Conservation (phyloP, 306 rosid species). For the Chamaecrista fasciculata region DNA sequence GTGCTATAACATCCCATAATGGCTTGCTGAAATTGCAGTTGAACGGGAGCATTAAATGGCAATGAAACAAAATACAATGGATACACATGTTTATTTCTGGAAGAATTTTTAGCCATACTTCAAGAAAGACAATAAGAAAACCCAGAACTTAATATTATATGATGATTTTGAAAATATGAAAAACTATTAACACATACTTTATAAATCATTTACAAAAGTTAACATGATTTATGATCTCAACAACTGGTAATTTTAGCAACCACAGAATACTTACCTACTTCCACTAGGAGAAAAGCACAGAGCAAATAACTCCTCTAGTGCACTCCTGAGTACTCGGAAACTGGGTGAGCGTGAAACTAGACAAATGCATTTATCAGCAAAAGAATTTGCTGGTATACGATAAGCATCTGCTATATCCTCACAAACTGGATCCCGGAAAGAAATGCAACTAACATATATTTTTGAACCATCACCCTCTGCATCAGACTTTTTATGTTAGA, state of each 20-base stretch:
- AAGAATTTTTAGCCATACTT: constrained; percentile 29
- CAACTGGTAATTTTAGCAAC: constrained; percentile 29
- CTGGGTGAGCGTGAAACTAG: constrained; percentile 92
- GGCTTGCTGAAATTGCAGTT: constrained; percentile 81
- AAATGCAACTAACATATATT: constrained; percentile 93
- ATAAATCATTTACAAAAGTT: constrained; percentile 10
- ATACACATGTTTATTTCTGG: constrained; percentile 23
- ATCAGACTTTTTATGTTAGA: constrained; percentile 35
- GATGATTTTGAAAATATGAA: constrained; percentile 18
- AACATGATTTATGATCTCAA: constrained; percentile 18
- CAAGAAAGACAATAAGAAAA: constrained; percentile 19
- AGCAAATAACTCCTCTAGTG: constrained; percentile 75
- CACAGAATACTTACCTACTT: constrained; percentile 66
- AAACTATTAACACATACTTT: constrained; percentile 12
- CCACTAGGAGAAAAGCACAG: constrained; percentile 87
- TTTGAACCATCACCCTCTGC: constrained; percentile 99
- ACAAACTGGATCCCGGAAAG: constrained; percentile 91
- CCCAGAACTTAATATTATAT: constrained; percentile 8
- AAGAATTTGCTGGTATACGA: constrained; percentile 78
- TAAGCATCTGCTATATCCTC: constrained; percentile 94
- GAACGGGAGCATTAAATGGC: constrained; percentile 44
- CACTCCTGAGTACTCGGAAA: constrained; percentile 63
- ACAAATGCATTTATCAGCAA: constrained; percentile 98
- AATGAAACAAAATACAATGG: constrained; percentile 30
- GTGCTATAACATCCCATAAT: constrained; percentile 84